Evolutionary conservation across 768 basidiomycete genomes (phyloP), one percentile per base, ranked within the genome.

Genomic region (Mrakia hoshinonis): DNA sequence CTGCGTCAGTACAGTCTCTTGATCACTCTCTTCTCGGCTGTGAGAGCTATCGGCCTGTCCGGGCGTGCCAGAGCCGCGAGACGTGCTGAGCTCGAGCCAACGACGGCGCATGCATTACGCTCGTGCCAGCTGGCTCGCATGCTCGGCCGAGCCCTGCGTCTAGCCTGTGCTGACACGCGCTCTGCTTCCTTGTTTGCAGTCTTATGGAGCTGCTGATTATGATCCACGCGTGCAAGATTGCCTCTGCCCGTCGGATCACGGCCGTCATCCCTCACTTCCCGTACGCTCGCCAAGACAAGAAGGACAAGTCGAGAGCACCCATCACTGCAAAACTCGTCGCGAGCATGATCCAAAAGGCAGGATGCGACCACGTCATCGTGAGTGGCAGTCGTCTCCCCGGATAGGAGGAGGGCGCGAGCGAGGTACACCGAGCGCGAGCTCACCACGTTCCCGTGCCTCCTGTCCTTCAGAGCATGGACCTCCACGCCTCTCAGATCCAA

Each of bases 201-300:
- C 83, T 98, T 74, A 95, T 99, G 92, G 96, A 99, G 79, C 91
- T 99, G 74, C 89, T 98, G 79, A 91, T 99, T 79, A 88, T 99
- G 82, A 92, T 96, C 76, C 97, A 95, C 69, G 94, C 95, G 0
- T 97, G 95, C 84, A 95, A 91, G 81, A 96, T 91, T 5, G 91
- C 94, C 10, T 94, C 94, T 0, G 95, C 96, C 10, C 85, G 92
- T 55, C 85, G 95, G 61, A 93, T 97, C 81, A 97, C 95, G 20
- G 96, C 95, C 38, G 92, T 98, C 77, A 92, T 99, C 70, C 96
- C 95, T 29, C 97, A 93, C 80, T 99, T 91, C 81, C 94, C 94
- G 36, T 74, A 70, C 69, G 68, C 73, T 39, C 68, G 73, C 12
- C 92, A 92, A 85, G 95, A 97, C 84, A 96, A 96, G 82, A 99